These are phyloP conservation scores for Lactarius vividus DNA, from an alignment of 768 basidiomycete species.

Conservation along the genomic window DNA sequence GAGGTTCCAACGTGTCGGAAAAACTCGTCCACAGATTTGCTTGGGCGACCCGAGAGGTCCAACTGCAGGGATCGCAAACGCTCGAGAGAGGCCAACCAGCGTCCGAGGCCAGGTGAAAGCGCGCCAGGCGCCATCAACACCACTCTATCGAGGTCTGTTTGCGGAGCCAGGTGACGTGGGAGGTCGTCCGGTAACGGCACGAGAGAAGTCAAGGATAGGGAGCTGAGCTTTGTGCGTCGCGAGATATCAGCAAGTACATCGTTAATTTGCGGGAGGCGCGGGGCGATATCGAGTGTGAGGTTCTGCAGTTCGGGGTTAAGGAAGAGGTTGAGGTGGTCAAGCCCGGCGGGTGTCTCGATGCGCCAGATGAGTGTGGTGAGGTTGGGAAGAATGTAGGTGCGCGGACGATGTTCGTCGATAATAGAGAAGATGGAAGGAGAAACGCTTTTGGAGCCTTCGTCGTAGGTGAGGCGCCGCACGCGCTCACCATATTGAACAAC, in stretches of 20 bases:
- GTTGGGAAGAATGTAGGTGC: conserved; percentile 63
- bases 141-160: conserved; percentile 59
- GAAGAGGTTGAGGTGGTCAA: conserved; percentile 65
- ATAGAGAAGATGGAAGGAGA: conserved; percentile 64
- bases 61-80: conserved; percentile 61
- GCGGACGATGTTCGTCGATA: conserved; percentile 62
- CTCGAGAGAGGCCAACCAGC: conserved; percentile 67
- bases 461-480: conserved; percentile 66
- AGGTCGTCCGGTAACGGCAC: conserved; percentile 69
- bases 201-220: conserved; percentile 68
- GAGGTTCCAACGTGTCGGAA: conserved; percentile 61
- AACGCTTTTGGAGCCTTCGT: conserved; percentile 63
- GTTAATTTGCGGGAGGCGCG: conserved; percentile 54
- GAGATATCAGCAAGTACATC: conserved; percentile 64
- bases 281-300: conserved; percentile 61
- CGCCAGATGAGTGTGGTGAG: conserved; percentile 71
- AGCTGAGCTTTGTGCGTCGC: conserved; percentile 57
- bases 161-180: conserved; percentile 59
- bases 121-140: conserved; percentile 73
- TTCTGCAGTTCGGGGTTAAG: conserved; percentile 59
- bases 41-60: conserved; percentile 66
- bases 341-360: conserved; percentile 60
- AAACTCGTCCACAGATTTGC: conserved; percentile 75
- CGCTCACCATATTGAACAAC: conserved; percentile 66
- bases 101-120: conserved; percentile 63